Evolutionary conservation across 768 basidiomycete species (phyloP).

Genomic region (Pilatotrama ljubarskyi): DNA sequence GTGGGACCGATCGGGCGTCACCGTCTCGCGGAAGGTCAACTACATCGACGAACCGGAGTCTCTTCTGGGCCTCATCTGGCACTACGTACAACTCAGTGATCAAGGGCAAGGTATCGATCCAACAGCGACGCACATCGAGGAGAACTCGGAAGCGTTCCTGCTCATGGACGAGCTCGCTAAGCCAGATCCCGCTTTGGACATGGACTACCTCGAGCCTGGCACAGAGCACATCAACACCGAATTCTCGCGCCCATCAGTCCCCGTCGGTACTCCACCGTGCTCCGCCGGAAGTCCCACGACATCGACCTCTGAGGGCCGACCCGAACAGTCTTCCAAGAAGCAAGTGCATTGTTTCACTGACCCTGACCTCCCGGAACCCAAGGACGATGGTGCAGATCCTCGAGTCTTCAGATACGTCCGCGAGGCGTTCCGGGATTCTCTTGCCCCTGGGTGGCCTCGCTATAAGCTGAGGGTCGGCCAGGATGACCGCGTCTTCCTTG

Average conservation of each 20-base stretch:
- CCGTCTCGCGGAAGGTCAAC: background rate
- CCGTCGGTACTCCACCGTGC: no score
- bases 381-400: background rate
- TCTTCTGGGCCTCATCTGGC: background rate
- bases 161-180: background rate
- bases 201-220: no score
- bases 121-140: background rate
- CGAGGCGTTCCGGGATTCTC: background rate
- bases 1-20: constrained; percentile 6
- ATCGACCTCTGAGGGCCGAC: no score
- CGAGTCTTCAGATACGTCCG: background rate
- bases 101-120: background rate
- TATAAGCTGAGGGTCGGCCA: background rate
- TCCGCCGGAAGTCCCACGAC: no score
- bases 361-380: background rate
- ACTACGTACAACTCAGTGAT: background rate
- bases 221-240: no score
- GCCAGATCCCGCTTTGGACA: no score
- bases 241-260: no score
- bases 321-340: no score
- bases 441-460: background rate
- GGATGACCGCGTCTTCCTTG: background rate
- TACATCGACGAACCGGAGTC: background rate
- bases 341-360: background rate
- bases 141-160: background rate